phyloP scores from a whole-genome alignment of 2,329 filamentous ascomycete species.

The Pleurostoma richardsiae region DNA sequence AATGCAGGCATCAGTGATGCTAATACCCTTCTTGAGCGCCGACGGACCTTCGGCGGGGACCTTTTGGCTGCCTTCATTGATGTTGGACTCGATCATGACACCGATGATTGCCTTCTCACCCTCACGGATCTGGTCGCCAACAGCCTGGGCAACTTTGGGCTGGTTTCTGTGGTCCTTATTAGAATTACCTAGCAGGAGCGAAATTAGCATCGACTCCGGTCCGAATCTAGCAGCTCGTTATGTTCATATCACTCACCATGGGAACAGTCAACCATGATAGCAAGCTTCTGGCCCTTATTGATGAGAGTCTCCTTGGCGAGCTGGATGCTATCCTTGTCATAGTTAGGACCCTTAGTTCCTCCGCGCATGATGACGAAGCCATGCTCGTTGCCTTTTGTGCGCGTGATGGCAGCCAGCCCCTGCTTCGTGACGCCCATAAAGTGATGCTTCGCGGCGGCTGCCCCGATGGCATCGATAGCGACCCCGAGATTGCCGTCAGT shows the following conservation, averaged over 20 bases:
- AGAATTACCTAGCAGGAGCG: slow-evolving; percentile 66
- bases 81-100: slow-evolving; percentile 98
- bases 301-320: slow-evolving; percentile 70
- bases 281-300: slow-evolving; percentile 79
- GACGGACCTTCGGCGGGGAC: slow-evolving; percentile 76
- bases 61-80: slow-evolving; percentile 87
- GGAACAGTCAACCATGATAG: slow-evolving; percentile 98
- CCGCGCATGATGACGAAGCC: slow-evolving; percentile 95
- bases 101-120: slow-evolving; percentile 88
- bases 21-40: slow-evolving; percentile 80
- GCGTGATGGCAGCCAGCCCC: slow-evolving; percentile 88
- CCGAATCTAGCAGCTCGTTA: background rate
- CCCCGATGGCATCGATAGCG: slow-evolving; percentile 92
- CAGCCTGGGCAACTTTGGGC: slow-evolving; percentile 78
- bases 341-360: slow-evolving; percentile 90
- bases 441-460: slow-evolving; percentile 80
- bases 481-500: slow-evolving; percentile 89
- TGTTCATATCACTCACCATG: slow-evolving; percentile 61
- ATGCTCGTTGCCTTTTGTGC: slow-evolving; percentile 90
- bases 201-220: no score
- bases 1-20: slow-evolving; percentile 95
- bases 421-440: slow-evolving; percentile 99
- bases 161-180: slow-evolving; percentile 98
- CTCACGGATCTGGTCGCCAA: slow-evolving; percentile 80
- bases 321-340: slow-evolving; percentile 78